A percentile compares a stretch with the other conserved stretches of the same genome.
Conservation (phyloP, 805 yeast genomes). For the Candida ponderosae region DNA sequence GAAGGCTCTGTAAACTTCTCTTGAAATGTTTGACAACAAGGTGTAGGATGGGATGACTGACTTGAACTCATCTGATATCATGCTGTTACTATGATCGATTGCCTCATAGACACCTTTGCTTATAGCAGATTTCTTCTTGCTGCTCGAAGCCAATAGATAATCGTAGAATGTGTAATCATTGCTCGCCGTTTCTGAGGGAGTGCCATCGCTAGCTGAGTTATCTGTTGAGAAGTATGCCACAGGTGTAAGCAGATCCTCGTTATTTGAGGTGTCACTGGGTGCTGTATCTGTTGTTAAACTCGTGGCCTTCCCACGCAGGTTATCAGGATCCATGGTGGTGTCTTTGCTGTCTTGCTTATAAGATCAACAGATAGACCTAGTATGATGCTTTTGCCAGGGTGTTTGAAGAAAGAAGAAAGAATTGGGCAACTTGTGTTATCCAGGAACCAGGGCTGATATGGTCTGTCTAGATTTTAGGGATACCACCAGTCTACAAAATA, state of each 20-base stretch:
- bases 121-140: constrained; percentile 2
- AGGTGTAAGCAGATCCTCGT: constrained; percentile 8
- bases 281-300: too few species aligned
- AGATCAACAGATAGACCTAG: too few species aligned
- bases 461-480: too few species aligned
- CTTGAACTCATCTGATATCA: constrained; percentile 4
- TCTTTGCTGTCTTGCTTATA: too few species aligned
- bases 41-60: constrained; percentile 11
- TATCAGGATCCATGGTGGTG: too few species aligned
- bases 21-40: constrained; percentile 11
- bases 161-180: constrained; percentile 7
- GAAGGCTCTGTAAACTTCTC: constrained; percentile 14
- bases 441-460: too few species aligned
- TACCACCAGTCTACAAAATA: too few species aligned
- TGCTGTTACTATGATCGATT: constrained; percentile 3
- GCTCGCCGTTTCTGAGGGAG: constrained; percentile 2
- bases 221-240: constrained; percentile 9
- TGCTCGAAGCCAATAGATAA: constrained; percentile 6
- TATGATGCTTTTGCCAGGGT: too few species aligned
- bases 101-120: constrained; percentile 8
- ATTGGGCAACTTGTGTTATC: too few species aligned
- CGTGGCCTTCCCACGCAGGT: too few species aligned
- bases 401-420: too few species aligned
- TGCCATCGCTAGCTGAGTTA: constrained; percentile 1
- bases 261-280: too few species aligned